phyloP scores from a whole-genome alignment of 2,329 filamentous ascomycete species.

The Corinectria fuckeliana region DNA sequence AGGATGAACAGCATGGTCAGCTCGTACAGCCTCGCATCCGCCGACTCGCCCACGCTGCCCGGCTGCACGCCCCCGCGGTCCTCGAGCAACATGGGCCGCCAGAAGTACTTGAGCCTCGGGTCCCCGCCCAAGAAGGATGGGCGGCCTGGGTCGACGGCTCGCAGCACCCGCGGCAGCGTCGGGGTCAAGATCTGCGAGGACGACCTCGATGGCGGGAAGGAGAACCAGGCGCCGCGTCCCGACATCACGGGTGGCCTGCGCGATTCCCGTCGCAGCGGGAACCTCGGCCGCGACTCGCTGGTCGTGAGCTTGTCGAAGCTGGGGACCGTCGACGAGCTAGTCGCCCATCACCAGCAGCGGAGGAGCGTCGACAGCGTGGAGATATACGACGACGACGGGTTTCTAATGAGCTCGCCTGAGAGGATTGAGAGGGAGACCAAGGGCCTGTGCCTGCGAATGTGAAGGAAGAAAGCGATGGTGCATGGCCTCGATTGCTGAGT shows the following conservation, averaged over 20 bases:
- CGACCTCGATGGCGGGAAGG: constrained; percentile 36
- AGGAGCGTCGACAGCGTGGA: constrained; percentile 49
- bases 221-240: constrained; percentile 33
- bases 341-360: constrained; percentile 32
- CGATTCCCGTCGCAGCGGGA: constrained; percentile 27
- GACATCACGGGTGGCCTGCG: constrained; percentile 23
- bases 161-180: constrained; percentile 22
- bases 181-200: constrained; percentile 31
- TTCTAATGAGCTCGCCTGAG: constrained; percentile 52
- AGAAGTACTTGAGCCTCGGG: constrained; percentile 57
- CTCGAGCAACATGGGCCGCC: constrained; percentile 46
- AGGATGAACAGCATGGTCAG: constrained; percentile 64
- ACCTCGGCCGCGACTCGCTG: constrained; percentile 29
- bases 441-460: constrained; percentile 39
- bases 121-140: constrained; percentile 30
- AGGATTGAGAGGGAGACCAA: constrained; percentile 43
- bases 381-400: constrained; percentile 55
- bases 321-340: constrained; percentile 37
- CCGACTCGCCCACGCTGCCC: constrained; percentile 50
- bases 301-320: constrained; percentile 28
- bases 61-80: constrained; percentile 45
- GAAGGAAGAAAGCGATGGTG: constrained; percentile 16
- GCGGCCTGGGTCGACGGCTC: background rate
- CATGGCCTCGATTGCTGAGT: background rate
- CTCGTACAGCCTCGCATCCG: constrained; percentile 50